Conservation (phyloP, 768 basidiomycete genomes). For the Tulasnella sp. region DNA sequence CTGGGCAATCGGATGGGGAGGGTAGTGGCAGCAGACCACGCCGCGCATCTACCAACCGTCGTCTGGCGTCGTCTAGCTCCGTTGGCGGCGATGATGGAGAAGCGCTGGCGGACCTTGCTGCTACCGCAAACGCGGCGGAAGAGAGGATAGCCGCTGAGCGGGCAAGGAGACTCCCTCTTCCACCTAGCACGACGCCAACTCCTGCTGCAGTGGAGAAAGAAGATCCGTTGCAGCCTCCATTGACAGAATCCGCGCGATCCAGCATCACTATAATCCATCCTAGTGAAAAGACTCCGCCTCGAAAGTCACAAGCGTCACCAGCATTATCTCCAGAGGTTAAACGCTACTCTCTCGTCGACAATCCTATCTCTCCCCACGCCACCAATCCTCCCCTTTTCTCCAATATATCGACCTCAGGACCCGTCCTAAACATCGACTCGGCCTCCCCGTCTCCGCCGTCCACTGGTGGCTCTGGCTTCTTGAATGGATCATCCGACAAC, state of each 20-base stretch:
- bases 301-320: neutral
- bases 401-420: neutral
- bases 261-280: neutral
- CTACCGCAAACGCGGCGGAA: neutral
- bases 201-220: neutral
- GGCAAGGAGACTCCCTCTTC: neutral
- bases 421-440: conserved; percentile 21
- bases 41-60: conserved; percentile 34
- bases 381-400: neutral
- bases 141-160: neutral
- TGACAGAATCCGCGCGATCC: neutral
- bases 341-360: conserved; percentile 70
- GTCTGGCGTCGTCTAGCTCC: neutral
- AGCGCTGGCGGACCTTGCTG: conserved; percentile 7
- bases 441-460: conserved; percentile 29
- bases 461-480: neutral
- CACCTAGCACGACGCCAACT: neutral
- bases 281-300: conserved; percentile 4
- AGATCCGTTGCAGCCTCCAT: neutral
- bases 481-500: conserved; percentile 24
- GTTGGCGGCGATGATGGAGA: neutral
- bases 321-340: conserved; percentile 56
- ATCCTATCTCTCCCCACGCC: conserved; percentile 34
- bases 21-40: conserved; percentile 27
- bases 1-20: conserved; percentile 3